These are phyloP conservation scores for Penicillium sp. DNA, from an alignment of 2,329 filamentous ascomycete species.

Conservation along the genomic window DNA sequence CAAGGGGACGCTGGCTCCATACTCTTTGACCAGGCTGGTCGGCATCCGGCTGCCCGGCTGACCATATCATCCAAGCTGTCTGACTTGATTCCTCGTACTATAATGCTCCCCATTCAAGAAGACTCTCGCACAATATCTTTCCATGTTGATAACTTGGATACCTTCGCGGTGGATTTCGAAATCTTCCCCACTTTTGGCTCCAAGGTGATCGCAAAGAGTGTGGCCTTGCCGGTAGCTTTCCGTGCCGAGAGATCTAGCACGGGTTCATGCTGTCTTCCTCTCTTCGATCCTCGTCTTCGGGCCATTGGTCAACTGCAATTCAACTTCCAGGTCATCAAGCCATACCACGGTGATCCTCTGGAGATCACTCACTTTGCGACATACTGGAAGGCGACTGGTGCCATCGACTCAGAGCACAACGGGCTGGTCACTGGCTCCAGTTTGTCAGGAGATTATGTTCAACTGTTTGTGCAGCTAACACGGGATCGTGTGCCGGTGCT, in stretches of 20 bases:
- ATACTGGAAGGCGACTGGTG: slow-evolving; percentile 98
- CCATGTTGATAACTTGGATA: slow-evolving; percentile 89
- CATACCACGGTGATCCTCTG: slow-evolving; percentile 85
- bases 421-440: slow-evolving; percentile 93
- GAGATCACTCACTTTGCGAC: slow-evolving; percentile 98
- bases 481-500: slow-evolving; percentile 83
- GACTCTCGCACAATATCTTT: slow-evolving; percentile 92
- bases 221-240: slow-evolving; percentile 86
- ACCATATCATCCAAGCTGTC: slow-evolving; percentile 97
- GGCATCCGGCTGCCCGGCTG: slow-evolving; percentile 90
- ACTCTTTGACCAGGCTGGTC: slow-evolving; percentile 94
- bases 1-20: slow-evolving; percentile 68
- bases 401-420: slow-evolving; percentile 80
- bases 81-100: slow-evolving; percentile 93
- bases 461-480: slow-evolving; percentile 88
- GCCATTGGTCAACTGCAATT: slow-evolving; percentile 94
- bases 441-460: slow-evolving; percentile 90
- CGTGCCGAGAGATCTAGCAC: slow-evolving; percentile 71
- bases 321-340: slow-evolving; percentile 93
- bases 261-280: slow-evolving; percentile 77
- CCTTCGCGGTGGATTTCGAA: slow-evolving; percentile 94
- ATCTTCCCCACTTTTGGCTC: slow-evolving; percentile 97
- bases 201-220: slow-evolving; percentile 94
- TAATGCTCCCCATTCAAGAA: slow-evolving; percentile 93
- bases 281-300: slow-evolving; percentile 88